phyloP scores from a whole-genome alignment of 2,329 filamentous ascomycete genomes.

The Aspergillus udagawae region DNA sequence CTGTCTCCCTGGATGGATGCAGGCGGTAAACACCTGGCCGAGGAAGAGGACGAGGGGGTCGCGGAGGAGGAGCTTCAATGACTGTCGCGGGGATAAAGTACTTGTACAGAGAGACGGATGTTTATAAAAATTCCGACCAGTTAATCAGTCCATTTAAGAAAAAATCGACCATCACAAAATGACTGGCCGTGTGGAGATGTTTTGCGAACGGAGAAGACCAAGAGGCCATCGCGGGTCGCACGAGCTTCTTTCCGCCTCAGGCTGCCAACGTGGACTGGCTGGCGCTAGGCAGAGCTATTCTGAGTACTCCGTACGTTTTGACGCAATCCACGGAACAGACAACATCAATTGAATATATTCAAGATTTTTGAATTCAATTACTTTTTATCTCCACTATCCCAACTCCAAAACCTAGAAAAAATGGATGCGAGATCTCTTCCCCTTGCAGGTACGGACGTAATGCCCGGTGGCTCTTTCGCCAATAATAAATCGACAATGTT shows the following conservation, averaged over 20 bases:
- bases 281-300: background rate
- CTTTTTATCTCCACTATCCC: background rate
- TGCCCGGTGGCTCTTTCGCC: background rate
- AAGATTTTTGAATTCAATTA: background rate
- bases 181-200: slow-evolving; percentile 1
- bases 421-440: background rate
- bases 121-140: background rate
- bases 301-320: background rate
- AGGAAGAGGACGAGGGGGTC: slow-evolving; percentile 10
- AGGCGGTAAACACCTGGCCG: slow-evolving; percentile 26
- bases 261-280: background rate
- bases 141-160: background rate
- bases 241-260: slow-evolving; percentile 1
- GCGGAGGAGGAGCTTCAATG: slow-evolving; percentile 10
- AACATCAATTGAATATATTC: background rate
- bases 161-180: background rate
- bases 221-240: background rate
- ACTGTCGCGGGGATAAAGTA: slow-evolving; percentile 2
- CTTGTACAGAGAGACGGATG: background rate
- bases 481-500: background rate
- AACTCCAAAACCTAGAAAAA: background rate
- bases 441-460: background rate
- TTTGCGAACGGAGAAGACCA: background rate
- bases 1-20: slow-evolving; percentile 12
- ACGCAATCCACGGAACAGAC: background rate